These are phyloP conservation scores for Lupinus albus DNA, from an alignment of 306 rosid species.

Conservation along the genomic window DNA sequence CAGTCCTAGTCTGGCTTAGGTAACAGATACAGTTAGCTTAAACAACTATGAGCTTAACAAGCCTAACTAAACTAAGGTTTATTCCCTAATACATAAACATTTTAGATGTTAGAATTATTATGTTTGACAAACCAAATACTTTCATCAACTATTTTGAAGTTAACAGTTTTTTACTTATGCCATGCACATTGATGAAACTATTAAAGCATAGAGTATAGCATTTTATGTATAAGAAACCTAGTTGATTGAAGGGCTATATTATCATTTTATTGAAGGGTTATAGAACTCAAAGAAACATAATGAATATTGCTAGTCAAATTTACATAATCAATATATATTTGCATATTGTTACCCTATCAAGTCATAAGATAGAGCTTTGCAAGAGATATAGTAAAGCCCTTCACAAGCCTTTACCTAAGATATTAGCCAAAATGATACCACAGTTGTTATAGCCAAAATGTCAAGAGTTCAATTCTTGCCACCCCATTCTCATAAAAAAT, in stretches of 20 bases:
- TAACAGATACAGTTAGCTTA: too few species aligned
- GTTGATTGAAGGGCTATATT: background rate
- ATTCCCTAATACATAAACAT: too few species aligned
- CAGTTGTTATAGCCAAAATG: slow-evolving; percentile 9
- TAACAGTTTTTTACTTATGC: background rate
- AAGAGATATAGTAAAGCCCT: background rate
- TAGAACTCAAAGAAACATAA: background rate
- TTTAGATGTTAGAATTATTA: background rate
- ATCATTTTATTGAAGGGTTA: background rate
- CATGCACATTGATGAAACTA: background rate
- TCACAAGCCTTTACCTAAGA: slow-evolving; percentile 1
- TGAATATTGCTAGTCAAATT: background rate
- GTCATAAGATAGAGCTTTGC: too few species aligned
- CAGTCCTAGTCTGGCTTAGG: too few species aligned
- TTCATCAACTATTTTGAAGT: background rate
- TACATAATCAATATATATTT: background rate
- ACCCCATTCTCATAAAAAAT: background rate
- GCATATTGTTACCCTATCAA: too few species aligned
- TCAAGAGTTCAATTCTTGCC: background rate
- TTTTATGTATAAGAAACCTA: slow-evolving; percentile 12
- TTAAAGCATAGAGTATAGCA: background rate
- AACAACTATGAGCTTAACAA: too few species aligned
- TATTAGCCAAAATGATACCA: background rate
- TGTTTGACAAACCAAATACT: background rate
- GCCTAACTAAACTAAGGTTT: too few species aligned